phyloP scores from a whole-genome alignment of 257 asterid species.

The Lantana camara region DNA sequence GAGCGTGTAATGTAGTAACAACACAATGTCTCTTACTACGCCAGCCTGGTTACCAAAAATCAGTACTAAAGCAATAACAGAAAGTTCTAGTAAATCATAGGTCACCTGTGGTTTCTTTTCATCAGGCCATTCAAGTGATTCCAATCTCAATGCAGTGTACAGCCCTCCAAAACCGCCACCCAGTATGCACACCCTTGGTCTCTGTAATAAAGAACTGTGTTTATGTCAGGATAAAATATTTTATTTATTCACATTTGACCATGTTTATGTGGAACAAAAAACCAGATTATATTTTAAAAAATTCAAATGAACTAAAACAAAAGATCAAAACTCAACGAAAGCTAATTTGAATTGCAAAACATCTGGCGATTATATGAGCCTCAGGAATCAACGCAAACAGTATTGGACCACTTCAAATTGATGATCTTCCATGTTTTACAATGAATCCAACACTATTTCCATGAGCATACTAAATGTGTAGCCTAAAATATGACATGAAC shows the following conservation, averaged over 20 bases:
- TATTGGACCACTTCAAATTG: constrained; percentile 12
- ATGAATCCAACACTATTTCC: neutral
- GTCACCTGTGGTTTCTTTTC: constrained; percentile 93
- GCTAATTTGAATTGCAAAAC: neutral
- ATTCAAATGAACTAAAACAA: neutral
- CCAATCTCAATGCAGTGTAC: constrained; percentile 92
- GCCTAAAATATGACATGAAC: constrained; percentile 3
- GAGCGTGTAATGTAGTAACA: neutral
- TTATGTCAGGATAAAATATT: constrained; percentile 5
- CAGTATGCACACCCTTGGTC: constrained; percentile 92
- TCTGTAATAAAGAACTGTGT: constrained; percentile 51
- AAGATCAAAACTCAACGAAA: neutral
- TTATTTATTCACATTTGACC: neutral
- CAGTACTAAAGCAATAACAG: constrained; percentile 7
- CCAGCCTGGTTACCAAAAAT: constrained; percentile 4
- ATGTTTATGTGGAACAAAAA: neutral
- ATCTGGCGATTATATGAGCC: constrained; percentile 5
- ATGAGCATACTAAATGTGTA: neutral
- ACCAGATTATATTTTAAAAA: neutral
- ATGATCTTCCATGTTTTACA: neutral
- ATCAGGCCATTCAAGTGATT: constrained; percentile 93
- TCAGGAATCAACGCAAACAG: neutral
- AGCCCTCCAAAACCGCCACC: constrained; percentile 99
- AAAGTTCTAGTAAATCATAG: constrained; percentile 1
- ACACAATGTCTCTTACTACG: neutral